A percentile compares a stretch with the other conserved stretches of the same genome.
phyloP scores from a whole-genome alignment of 1,284 basidiomycete species.

The Irpex lacteus region DNA sequence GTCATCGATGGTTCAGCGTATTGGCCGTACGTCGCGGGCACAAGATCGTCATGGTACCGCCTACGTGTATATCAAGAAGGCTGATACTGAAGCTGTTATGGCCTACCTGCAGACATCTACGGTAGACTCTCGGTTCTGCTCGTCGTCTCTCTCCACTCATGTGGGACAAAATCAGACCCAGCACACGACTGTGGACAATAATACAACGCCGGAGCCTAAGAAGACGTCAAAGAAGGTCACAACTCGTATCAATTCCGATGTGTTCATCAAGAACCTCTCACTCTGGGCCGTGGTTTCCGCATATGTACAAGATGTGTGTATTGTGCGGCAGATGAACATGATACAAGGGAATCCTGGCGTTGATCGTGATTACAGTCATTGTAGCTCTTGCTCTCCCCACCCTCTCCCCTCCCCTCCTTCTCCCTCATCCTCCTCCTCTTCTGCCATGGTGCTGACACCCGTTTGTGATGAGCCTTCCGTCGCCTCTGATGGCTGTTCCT shows the following conservation, averaged over 20 bases:
- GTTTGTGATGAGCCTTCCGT: too few relatives aligned
- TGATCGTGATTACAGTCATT: conserved; percentile 2
- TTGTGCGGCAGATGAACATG: conserved; percentile 6
- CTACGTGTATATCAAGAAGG: conserved; percentile 11
- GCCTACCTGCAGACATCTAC: background rate
- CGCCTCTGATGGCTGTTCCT: background rate
- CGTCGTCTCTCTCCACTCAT: background rate
- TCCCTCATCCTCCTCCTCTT: background rate
- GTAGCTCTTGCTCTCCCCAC: conserved; percentile 2
- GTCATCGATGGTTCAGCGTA: conserved; percentile 7
- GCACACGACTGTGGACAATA: too few relatives aligned
- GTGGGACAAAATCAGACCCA: too few relatives aligned
- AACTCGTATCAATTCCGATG: background rate
- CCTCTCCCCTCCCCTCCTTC: background rate
- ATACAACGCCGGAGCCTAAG: background rate
- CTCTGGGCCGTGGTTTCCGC: conserved; percentile 6
- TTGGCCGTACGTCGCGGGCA: conserved; percentile 1
- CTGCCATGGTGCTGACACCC: background rate
- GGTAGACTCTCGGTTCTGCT: background rate
- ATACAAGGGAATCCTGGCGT: conserved; percentile 6
- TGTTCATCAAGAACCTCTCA: background rate
- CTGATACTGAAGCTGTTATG: background rate
- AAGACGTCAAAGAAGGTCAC: background rate
- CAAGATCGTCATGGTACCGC: background rate
- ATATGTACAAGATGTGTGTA: background rate